Base-by-base conservation (phyloP, 2,329 filamentous ascomycete species). In the Hymenoscyphus linearis region DNA sequence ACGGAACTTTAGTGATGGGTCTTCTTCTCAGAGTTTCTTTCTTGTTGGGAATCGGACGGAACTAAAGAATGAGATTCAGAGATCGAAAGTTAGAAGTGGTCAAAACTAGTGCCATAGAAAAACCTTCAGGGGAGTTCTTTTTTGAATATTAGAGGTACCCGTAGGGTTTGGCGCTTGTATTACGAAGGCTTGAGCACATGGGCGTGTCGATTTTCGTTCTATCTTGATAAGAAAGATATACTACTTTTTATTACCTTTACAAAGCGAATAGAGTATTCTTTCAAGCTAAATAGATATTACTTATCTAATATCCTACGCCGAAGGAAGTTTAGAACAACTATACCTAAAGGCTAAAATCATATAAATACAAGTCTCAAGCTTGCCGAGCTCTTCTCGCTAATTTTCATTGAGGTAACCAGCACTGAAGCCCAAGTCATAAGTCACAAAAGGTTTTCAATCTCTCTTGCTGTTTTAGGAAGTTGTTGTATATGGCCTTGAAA, bases 11-110 rank as follows among this genome's bases (percentile, higher is more conserved):
- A 27, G 67, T 70, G 52, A 66, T 68, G 37, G 73, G 74, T 1
- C 65, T 72, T 47, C 52, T 66, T 4, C 60, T 76, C 63, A 72
- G 76, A 55, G n/a, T 70, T 16, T 70, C 66, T 2, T 77, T 78
- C 61, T 62, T 77, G 64, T 35, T 71, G 52, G 74, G 71, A 2
- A 58, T 75, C 54, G 76, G 74, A 13, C 64, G 65, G 47, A 62
- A 57, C 16, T 66, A 50, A 58, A 36, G 3, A 36, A 7, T 31
- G 31, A 9, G 31, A 31, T 31, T 31, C 5, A 7, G 31, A 31
- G 31, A 9, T 4, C 10, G 31, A 7, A 31, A 31, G 31, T 31
- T 31, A 31, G 31, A 9, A 31, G 31, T 31, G 31, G 31, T 9
- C 31, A 31, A 31, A 7, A 31, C 10, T 9, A 7, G 31, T 7